Evolutionary conservation across 2,329 filamentous ascomycete species (phyloP), one percentile per base, ranked within the genome.

Genomic region (Akanthomyces muscarius): DNA sequence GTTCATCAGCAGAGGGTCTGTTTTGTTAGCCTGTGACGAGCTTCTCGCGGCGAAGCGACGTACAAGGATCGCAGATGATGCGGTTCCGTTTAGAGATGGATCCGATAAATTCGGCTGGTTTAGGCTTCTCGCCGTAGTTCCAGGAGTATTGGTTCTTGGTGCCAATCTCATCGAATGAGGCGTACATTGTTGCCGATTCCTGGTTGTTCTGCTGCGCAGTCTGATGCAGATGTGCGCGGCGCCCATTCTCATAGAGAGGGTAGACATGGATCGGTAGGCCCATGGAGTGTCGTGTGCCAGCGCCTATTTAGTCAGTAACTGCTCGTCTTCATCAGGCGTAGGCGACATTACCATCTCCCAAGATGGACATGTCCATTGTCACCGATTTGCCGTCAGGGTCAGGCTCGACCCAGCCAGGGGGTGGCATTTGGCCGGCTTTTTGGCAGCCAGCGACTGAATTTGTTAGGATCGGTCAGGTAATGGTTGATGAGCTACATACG

Each of bases 1-100:
- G 68, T 90, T 90, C 87, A 89, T 89, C 11, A 89, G 72, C 0
- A 90, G 74, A 0, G 86, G 86, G 72, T 89, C 86, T 89, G 54
- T 2, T 41, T 3, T 7, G 28, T 45, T 25, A 45, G 48, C 8
- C 21, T 23, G 25, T 16, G 6, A 5, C 13, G 18, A 23, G 28
- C n/a, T 51, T 1, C 1, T 1, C 4, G n/a, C 36, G 36, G 6
- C 13, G 21, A 38, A 14, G 13, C 2, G n/a, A 72, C 81, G 61
- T 71, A 88, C 86, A 90, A 16, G 88, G 87, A 55, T 80, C 83
- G 69, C 86, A 89, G 61, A 90, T 89, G 82, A 89, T 87, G 21
- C 87, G 76, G 67, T 89, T 90, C 66, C 76, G 81, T 68, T 78
- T 78, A 0, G 78, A 78, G 2, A 86, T 76, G 0, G 76, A 82